Percentiles rank a stretch among this genome's conserved stretches.
Conservation (phyloP, 2,329 filamentous ascomycete genomes). For the Xylariaceae sp. region DNA sequence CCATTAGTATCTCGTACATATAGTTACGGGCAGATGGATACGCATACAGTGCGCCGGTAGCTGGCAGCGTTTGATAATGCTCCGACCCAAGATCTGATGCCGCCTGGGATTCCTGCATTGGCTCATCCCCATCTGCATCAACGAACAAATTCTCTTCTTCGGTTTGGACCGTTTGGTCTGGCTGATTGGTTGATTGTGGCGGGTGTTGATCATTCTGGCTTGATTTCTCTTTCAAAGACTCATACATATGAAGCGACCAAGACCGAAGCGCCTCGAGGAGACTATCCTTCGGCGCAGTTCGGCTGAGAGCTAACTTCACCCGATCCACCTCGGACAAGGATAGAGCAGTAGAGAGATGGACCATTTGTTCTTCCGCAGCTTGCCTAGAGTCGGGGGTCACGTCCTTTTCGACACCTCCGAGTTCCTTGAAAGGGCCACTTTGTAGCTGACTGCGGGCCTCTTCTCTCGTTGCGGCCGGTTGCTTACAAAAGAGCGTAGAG, state of each 20-base stretch:
- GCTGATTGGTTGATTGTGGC: not conserved
- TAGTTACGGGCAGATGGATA: too few relatives aligned
- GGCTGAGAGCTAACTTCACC: constrained; percentile 10
- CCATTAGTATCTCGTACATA: constrained; percentile 22
- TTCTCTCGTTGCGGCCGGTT: constrained; percentile 1
- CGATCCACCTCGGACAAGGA: constrained; percentile 2
- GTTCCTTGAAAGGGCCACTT: constrained; percentile 20
- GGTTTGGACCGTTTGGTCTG: not conserved
- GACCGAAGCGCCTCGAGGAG: constrained; percentile 18
- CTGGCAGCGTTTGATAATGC: too few relatives aligned
- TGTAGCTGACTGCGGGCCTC: constrained; percentile 12
- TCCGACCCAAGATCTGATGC: too few relatives aligned
- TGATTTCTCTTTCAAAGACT: constrained; percentile 5
- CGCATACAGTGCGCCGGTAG: not conserved
- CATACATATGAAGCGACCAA: constrained; percentile 22
- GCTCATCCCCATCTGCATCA: too few relatives aligned
- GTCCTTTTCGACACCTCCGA: constrained; percentile 15
- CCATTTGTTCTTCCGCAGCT: constrained; percentile 11
- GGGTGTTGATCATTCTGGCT: not conserved
- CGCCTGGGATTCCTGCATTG: too few relatives aligned
- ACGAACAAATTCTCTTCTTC: constrained; percentile 15
- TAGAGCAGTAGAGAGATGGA: constrained; percentile 11
- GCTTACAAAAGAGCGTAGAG: constrained; percentile 22
- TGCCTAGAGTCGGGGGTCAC: too few relatives aligned
- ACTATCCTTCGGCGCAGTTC: constrained; percentile 9